These are phyloP conservation scores for Perilla frutescens DNA, from an alignment of 257 asterid species.

Conservation along the genomic window DNA sequence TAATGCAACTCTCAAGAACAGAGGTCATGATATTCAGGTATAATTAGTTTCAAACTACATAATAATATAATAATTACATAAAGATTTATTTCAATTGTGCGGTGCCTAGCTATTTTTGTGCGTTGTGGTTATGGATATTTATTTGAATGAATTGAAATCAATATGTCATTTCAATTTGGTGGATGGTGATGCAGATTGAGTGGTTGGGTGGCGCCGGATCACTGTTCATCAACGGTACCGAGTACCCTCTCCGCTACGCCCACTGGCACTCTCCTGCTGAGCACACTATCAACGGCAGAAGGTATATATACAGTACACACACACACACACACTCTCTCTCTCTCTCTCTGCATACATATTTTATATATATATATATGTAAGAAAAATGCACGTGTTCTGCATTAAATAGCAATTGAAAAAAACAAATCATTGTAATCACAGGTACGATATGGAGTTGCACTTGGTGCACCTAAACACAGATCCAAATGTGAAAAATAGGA, in stretches of 20 bases:
- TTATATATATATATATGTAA: too few species aligned
- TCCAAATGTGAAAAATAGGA: slow-evolving; percentile 40
- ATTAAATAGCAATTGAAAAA: too few species aligned
- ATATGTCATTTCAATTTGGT: too few species aligned
- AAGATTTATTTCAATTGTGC: too few species aligned
- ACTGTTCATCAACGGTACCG: slow-evolving; percentile 43
- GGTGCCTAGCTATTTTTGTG: too few species aligned
- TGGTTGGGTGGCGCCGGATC: slow-evolving; percentile 75
- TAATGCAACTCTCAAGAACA: slow-evolving; percentile 55
- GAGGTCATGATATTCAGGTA: slow-evolving; percentile 80
- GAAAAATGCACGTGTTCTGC: too few species aligned
- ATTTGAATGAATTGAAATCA: too few species aligned
- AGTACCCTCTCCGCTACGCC: slow-evolving; percentile 53
- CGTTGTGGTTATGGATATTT: too few species aligned
- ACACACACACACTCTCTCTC: too few species aligned
- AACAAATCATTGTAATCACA: background rate
- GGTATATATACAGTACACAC: slow-evolving; percentile 28
- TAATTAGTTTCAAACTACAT: background rate
- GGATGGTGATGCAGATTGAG: slow-evolving; percentile 51
- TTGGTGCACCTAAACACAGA: slow-evolving; percentile 60
- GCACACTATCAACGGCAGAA: slow-evolving; percentile 68
- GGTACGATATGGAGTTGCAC: slow-evolving; percentile 76
- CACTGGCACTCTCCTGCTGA: slow-evolving; percentile 93
- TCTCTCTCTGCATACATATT: too few species aligned
- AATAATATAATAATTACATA: too few species aligned